phyloP scores from a whole-genome alignment of 805 yeast genomes.

The Peterozyma toletana region DNA sequence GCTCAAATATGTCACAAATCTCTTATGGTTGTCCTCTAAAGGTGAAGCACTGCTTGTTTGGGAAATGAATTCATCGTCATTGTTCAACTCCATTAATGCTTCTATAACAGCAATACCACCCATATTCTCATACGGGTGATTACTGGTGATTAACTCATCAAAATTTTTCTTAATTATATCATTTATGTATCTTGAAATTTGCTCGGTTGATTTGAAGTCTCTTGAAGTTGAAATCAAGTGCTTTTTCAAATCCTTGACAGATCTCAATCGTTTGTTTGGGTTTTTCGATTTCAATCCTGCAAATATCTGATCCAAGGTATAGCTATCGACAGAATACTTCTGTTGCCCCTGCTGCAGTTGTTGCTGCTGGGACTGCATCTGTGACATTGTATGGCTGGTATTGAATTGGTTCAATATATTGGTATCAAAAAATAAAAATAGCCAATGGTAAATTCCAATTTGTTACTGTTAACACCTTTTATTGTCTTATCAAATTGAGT shows the following conservation, averaged over 20 bases:
- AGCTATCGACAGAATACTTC: conserved; percentile 30
- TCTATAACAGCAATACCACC: conserved; percentile 93
- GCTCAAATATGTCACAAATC: conserved; percentile 85
- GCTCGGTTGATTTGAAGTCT: conserved; percentile 70
- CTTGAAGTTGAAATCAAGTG: conserved; percentile 69
- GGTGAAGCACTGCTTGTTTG: conserved; percentile 26
- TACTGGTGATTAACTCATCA: conserved; percentile 65
- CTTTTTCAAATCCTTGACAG: conserved; percentile 65
- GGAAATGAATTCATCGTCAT: conserved; percentile 41
- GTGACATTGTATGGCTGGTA: conserved; percentile 3
- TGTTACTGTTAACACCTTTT: no score
- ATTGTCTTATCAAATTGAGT: no score
- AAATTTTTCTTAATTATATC: conserved; percentile 83
- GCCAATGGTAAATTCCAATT: no score
- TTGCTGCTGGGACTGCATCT: conserved; percentile 3
- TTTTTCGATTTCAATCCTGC: conserved; percentile 36
- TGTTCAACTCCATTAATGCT: conserved; percentile 76
- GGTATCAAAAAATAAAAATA: no score
- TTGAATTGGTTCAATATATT: background rate
- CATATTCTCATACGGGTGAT: conserved; percentile 62
- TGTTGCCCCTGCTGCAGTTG: conserved; percentile 3
- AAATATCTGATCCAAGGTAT: conserved; percentile 46
- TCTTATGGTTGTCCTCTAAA: conserved; percentile 69
- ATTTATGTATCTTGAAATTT: conserved; percentile 72
- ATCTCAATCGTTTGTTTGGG: conserved; percentile 37